Evolutionary conservation across 1,284 basidiomycete species (phyloP), one percentile per base, ranked within the genome.

Genomic region (Pyrrhoderma noxium): DNA sequence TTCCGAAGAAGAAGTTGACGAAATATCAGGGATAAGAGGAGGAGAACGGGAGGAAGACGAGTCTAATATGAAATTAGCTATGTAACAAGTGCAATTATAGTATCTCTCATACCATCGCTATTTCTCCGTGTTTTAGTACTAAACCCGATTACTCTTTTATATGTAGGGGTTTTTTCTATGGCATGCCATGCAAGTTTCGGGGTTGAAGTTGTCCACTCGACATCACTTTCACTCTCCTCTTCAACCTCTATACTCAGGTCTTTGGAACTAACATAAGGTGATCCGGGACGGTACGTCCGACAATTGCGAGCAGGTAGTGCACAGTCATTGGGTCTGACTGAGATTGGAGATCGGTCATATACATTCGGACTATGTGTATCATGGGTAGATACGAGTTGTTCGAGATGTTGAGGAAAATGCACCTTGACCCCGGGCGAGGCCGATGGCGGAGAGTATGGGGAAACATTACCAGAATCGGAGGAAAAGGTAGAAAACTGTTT

Each of bases 331-430:
- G 57, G 60, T 11, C 34, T 38, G 8, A 63, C 58, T 21, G 56
- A 54, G 50, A 61, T 58, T 36, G 61, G 60, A 8, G 60, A 57
- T 14, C 61, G 60, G 52, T 63, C 60, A 47, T 63, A 63, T 14
- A 46, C 55, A 31, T 41, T 47, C 5, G 59, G 56, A 39, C 58
- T 61, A 45, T 62, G 57, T 7, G 61, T 59, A n/a, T 48, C 25
- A 44, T 52, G 54, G 13, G 23, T 49, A 4, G 56, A 54, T 2
- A 53, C 52, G 9, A 53, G 48, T 19, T 58, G 53, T 4, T 49
- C 21, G 3, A 53, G 52, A 35, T 54, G 49, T 25, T 57, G 54
- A 4, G 59, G 59, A 51, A 60, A 60, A 42, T 59, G 59, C 14
- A 60, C 59, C 19, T 48, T 47, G 27, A 39, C 35, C 16, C 31